Percentiles rank a stretch among this genome's conserved stretches.
Evolutionary conservation across 2,329 filamentous ascomycete genomes (phyloP).

Genomic region (Pyrenochaeta sp.): DNA sequence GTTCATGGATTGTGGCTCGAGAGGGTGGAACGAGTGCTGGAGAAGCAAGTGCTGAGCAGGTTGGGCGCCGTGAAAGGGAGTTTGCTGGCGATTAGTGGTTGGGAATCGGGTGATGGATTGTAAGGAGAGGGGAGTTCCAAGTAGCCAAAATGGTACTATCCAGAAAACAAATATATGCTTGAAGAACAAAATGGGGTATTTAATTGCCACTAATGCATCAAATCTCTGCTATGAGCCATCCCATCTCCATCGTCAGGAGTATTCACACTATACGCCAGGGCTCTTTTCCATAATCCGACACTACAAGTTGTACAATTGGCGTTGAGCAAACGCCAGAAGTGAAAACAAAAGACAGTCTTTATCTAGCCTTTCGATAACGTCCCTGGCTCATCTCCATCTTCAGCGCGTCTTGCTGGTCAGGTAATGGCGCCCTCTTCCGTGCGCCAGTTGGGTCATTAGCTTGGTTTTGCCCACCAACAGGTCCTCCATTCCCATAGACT

Average conservation of each 20-base stretch:
- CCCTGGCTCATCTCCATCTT: constrained; percentile 75
- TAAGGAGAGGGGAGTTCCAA: neutral
- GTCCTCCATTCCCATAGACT: constrained; percentile 23
- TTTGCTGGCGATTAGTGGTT: constrained; percentile 1
- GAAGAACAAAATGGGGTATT: too few relatives aligned
- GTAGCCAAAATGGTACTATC: too few relatives aligned
- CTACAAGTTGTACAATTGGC: constrained; percentile 9
- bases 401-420: constrained; percentile 84
- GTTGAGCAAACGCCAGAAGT: neutral
- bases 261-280: too few relatives aligned
- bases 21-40: constrained; percentile 46
- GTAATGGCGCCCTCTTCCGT: constrained; percentile 70
- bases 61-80: constrained; percentile 12
- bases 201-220: too few relatives aligned
- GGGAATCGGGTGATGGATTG: neutral
- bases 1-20: constrained; percentile 50
- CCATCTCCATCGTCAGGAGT: too few relatives aligned
- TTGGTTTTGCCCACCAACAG: constrained; percentile 4
- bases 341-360: neutral
- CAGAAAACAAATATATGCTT: neutral
- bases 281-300: neutral
- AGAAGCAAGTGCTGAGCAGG: constrained; percentile 18
- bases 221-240: too few relatives aligned
- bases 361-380: constrained; percentile 53
- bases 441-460: constrained; percentile 28